Conservation (phyloP, 2,329 filamentous ascomycete genomes). For the Scedosporium minutisporum region DNA sequence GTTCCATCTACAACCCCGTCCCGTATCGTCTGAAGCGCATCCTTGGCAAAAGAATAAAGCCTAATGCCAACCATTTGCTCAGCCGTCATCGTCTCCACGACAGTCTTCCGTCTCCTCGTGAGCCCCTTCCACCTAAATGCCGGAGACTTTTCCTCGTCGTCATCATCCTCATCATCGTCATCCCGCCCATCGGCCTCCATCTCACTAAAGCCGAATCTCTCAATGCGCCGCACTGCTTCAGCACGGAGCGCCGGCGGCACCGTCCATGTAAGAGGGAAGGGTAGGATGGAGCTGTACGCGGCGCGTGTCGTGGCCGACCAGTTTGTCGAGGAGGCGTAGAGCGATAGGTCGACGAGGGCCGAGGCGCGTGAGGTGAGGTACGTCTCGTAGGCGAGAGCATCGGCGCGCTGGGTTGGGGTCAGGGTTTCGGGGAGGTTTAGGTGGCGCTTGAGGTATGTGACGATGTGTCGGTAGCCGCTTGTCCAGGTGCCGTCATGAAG, state of each 20-base stretch:
- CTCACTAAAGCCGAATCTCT: slow-evolving; percentile 58
- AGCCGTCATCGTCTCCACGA: slow-evolving; percentile 55
- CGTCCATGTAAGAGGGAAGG: slow-evolving; percentile 83
- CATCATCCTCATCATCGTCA: slow-evolving; percentile 20
- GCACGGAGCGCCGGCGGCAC: slow-evolving; percentile 65
- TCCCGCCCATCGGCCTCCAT: slow-evolving; percentile 50
- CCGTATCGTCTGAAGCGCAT: slow-evolving; percentile 52
- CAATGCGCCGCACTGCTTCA: slow-evolving; percentile 59
- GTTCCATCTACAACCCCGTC: slow-evolving; percentile 8
- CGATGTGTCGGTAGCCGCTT: slow-evolving; percentile 52
- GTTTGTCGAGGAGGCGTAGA: slow-evolving; percentile 86
- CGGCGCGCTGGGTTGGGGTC: slow-evolving; percentile 34
- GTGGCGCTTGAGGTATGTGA: slow-evolving; percentile 40
- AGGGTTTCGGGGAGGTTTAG: slow-evolving; percentile 22
- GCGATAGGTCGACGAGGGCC: slow-evolving; percentile 71
- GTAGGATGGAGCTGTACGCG: slow-evolving; percentile 68
- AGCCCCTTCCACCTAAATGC: slow-evolving; percentile 29
- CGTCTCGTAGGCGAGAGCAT: slow-evolving; percentile 46
- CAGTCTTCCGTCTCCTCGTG: slow-evolving; percentile 35
- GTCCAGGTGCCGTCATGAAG: slow-evolving; percentile 42
- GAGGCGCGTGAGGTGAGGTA: slow-evolving; percentile 69
- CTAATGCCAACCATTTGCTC: slow-evolving; percentile 66
- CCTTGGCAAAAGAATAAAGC: slow-evolving; percentile 61
- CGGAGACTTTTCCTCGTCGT: slow-evolving; percentile 22
- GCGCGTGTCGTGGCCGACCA: slow-evolving; percentile 70